Evolutionary conservation across 73 alveolate species (phyloP), one percentile per base, ranked within the genome.

Genomic region (Blepharisma stoltei): DNA sequence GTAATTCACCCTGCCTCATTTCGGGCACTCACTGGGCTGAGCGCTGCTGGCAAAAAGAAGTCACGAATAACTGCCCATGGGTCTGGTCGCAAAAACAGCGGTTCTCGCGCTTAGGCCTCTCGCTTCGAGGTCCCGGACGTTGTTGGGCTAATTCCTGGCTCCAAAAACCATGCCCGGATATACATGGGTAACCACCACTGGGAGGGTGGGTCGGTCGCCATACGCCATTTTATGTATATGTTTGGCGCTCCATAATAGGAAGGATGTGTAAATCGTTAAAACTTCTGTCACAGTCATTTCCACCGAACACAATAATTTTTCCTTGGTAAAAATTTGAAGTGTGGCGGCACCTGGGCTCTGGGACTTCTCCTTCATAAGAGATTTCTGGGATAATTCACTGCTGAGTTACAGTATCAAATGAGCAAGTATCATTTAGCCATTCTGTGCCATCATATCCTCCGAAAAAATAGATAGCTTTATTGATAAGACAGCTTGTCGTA

Each of bases 391-490:
- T 78, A 52, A 86, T 89, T 80, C 83, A 68, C 38, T 81, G 49
- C 32, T 53, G 54, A 21, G 54, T 69, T 6, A 7, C 47, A 6
- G 86, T 83, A 14, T 88, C 89, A 32, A 85, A 85, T 27, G 82
- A 78, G 67, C 83, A 90, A 7, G 87, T 92, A 85, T 90, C 97
- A 77, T 86, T 87, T 82, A 89, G 81, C 94, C 97, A 90, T 48
- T 83, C 67, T 54, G 68, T 81, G 8, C 97, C 97, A 76, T 90
- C 97, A 76, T 86, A 90, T 11, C 97, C 97, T 68, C 97, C 97
- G 78, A 90, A 90, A 71, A 88, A 83, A 78, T 75, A 87, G 6
- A 90, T 87, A 44, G 83, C 84, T 7, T 90, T 86, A 25, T 76
- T 86, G 53, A 86, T 86, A 76, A 90, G 50, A 47, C 89, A 86